phyloP scores from a whole-genome alignment of 805 yeast species.

The Candida fluviatilis region DNA sequence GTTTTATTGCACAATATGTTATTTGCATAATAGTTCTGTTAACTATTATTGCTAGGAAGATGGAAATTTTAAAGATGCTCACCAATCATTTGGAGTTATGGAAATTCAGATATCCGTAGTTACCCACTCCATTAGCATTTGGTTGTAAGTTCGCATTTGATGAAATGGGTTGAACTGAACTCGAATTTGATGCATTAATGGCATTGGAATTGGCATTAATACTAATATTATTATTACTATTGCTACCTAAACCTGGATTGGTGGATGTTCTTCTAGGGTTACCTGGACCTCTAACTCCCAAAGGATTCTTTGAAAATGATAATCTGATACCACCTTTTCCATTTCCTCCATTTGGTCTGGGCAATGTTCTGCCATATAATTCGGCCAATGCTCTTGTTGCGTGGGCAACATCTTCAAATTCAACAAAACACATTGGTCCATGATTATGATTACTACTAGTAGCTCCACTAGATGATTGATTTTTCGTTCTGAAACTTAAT shows the following conservation, averaged over 20 bases:
- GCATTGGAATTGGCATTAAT: neutral
- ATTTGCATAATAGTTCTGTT: neutral
- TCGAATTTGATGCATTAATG: neutral
- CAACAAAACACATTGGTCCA: constrained; percentile 99
- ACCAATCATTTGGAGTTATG: constrained; percentile 11
- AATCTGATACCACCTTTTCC: constrained; percentile 93
- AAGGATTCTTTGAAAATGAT: constrained; percentile 92
- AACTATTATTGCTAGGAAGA: no score
- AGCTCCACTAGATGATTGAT: constrained; percentile 26
- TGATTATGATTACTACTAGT: constrained; percentile 45
- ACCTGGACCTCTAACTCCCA: constrained; percentile 84
- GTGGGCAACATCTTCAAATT: constrained; percentile 90
- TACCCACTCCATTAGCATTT: constrained; percentile 23
- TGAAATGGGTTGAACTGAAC: neutral
- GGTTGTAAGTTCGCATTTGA: constrained; percentile 11
- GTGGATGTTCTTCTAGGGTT: constrained; percentile 39
- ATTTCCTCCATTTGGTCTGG: constrained; percentile 64
- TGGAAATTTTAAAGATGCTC: no score
- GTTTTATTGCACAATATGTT: neutral
- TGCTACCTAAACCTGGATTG: constrained; percentile 15
- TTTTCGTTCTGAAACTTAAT: constrained; percentile 75
- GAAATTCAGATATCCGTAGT: constrained; percentile 34
- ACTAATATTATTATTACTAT: neutral
- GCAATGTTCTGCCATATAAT: constrained; percentile 86
- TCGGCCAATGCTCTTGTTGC: constrained; percentile 95